Evolutionary conservation across 306 rosid genomes (phyloP), one percentile per base, ranked within the genome.

Genomic region (Ammopiptanthus mongolicus): DNA sequence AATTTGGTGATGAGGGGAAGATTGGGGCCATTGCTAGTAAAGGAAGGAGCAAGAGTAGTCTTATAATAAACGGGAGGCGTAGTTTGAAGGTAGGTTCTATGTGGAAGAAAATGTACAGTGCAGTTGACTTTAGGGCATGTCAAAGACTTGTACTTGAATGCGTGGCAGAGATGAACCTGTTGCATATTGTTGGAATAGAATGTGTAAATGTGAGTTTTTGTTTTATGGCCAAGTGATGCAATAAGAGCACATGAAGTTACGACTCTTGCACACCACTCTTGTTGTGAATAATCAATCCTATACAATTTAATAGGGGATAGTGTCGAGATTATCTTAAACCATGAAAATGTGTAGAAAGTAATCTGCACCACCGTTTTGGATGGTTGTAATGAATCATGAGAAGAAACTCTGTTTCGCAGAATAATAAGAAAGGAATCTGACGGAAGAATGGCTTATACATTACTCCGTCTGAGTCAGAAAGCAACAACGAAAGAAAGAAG

Each of bases 101-200:
- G 37, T 37, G 31, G 21, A 53, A 47, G 21, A 53, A 47, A 53
- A 47, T 62, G 5, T 13, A 11, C 6, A 15, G 17, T 42, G 21
- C 46, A 18, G 3, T 13, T 68, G 22, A 25, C 4, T 67, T 36
- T 74, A 25, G 71, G 70, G 56, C 66, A 60, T 22, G 77, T 8
- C n/a, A 71, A 18, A 9, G 59, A 42, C 18, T 19, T 66, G 51
- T 5, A 13, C 6, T 71, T 46, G 61, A 81, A 66, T 4, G 42
- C 56, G 14, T 46, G 61, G 14, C 70, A 37, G 69, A 46, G 78
- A 59, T 44, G 64, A 58, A 60, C 74, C 5, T 37, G 80, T 53
- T 65, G 73, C 75, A 80, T 66, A 3, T 23, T 58, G 39, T 46
- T 44, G 53, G 17, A 39, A 29, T 17, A 19, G 70, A 42, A 17